Evolutionary conservation across 2,329 filamentous ascomycete species (phyloP), one percentile per base, ranked within the genome.

Genomic region (Penicillium glabrum): DNA sequence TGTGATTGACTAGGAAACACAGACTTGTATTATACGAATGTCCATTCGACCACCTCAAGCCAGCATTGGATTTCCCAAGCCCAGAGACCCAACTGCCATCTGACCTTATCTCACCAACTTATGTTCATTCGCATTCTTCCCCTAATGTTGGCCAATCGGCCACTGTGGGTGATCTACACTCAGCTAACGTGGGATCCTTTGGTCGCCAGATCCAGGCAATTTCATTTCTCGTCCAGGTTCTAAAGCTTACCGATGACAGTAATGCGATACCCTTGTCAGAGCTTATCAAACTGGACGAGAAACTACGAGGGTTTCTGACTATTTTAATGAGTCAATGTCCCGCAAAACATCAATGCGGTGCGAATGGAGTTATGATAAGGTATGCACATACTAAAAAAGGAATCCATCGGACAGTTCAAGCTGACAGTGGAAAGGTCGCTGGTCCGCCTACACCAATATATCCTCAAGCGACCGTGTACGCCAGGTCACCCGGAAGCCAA

Each of bases 351-450:
- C 31, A 50, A 23, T 51, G 53, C 10, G 53, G 33, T 24, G 43
- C 48, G 1, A 51, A 41, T 46, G 47, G 53, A 46, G 47, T 35
- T 21, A 29, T 51, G 16, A 51, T 56, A 19, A 51, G 53, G 48
- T 56, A 33, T 11, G 26, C 29, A 19, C 3, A 1, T 11, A 11
- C 9, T 9, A 29, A 35, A 14, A n/a, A 24, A 11, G 11, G 5
- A 10, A 6, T 21, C 27, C 9, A 29, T 35, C 6, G 3, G 2
- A 14, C 31, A 24, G 2, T 19, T 7, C 11, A 19, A 27, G 26
- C n/a, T 53, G 14, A 41, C 11, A 29, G 9, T n/a, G 16, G 26
- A 41, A 19, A 55, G 46, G 31, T 55, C 53, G 6, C 21, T 51
- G 6, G 31, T 51, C 16, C 46, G 53, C 8, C 41, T 50, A 9